phyloP scores from a whole-genome alignment of 305 asterid species.

The Striga hermonthica region DNA sequence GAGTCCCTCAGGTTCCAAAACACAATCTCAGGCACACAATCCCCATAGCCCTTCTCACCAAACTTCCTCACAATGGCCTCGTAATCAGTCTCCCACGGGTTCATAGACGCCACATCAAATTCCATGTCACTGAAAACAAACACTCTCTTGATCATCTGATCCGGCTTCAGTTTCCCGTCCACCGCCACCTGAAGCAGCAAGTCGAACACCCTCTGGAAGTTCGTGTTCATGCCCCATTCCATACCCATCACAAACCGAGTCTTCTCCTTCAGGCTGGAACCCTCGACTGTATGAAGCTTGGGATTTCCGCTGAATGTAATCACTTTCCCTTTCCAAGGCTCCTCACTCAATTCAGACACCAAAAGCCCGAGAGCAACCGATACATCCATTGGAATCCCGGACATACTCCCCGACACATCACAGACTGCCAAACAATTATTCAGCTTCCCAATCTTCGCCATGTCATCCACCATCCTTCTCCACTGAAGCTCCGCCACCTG shows the following conservation, averaged over 20 bases:
- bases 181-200: constrained; percentile 37
- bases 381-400: no score
- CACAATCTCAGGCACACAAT: constrained; percentile 42
- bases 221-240: background rate
- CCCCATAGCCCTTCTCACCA: constrained; percentile 3
- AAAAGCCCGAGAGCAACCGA: no score
- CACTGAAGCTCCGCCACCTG: constrained; percentile 17
- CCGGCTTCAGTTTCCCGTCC: constrained; percentile 26
- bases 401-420: no score
- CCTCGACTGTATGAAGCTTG: background rate
- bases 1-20: constrained; percentile 57
- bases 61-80: constrained; percentile 41
- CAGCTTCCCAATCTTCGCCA: constrained; percentile 32
- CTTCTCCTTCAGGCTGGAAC: background rate
- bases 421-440: background rate
- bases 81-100: constrained; percentile 43
- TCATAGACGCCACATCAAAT: background rate
- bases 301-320: background rate
- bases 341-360: no score
- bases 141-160: constrained; percentile 40
- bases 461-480: no score
- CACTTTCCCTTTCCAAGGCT: no score
- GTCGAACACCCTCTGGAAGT: constrained; percentile 47
- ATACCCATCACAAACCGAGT: constrained; percentile 29
- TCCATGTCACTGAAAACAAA: constrained; percentile 8